Base-by-base conservation (phyloP, 768 basidiomycete species). In the Agaricus subrufescens region DNA sequence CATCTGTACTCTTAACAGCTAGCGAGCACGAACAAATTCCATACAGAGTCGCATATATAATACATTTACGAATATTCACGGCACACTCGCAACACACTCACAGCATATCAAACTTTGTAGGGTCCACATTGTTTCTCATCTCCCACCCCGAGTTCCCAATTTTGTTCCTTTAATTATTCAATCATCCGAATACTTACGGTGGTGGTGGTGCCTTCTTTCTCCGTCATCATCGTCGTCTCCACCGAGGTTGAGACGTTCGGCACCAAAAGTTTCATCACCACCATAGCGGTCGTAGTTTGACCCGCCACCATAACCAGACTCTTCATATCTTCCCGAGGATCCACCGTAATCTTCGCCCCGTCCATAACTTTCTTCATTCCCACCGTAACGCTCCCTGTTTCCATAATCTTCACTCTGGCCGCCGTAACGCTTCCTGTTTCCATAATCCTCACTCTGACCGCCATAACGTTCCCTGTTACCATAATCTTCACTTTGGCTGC, bases 181-280 rank as follows among this genome's bases (percentile, higher is more conserved):
- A n/a, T 56, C 54, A 31, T 56, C 54, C 3, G 52, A 53, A 15
- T 53, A 12, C 9, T 56, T 40, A 23, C 39, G 54, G 39, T 27
- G 54, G 26, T 56, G 54, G 26, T 34, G 15, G 38, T 56, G 48
- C 26, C 62, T 57, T 54, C 52, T 63, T 47, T 63, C 59, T 31
- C 61, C 58, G 19, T 68, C 60, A 14, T 67, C 65, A 38, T 70
- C 70, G 11, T 70, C 71, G 42, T 71, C 66, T 34, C 68, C 63
- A 31, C 58, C 54, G 43, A 81, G 67, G 50, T 74, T 76, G 52
- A 82, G 63, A n/a, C 75, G 70, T 61, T 81, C 81, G 6, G 73
- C 78, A 3, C 80, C 80, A 64, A 75, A 82, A 2, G 81, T 82
- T 47, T 82, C 79, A 30, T 73, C 65, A 43, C 61, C 61, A 10